phyloP scores from a whole-genome alignment of 768 basidiomycete genomes.

The Hygrocybe punicea region DNA sequence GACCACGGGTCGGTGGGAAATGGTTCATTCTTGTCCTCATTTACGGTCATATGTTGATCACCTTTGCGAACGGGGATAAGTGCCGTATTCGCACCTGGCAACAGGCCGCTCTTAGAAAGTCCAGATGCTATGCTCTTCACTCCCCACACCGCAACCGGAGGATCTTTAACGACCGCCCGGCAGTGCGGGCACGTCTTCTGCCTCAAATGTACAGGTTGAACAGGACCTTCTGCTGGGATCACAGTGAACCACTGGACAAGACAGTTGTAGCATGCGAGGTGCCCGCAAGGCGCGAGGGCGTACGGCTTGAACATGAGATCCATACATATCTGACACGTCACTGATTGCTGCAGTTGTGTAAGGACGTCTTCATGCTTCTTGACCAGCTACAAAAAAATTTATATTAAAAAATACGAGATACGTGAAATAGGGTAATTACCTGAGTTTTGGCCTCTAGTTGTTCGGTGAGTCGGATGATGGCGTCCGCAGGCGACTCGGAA shows the following conservation, averaged over 20 bases:
- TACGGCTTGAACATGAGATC: slow-evolving; percentile 72
- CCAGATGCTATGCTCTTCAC: slow-evolving; percentile 62
- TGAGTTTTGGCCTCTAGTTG: slow-evolving; percentile 41
- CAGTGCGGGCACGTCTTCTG: slow-evolving; percentile 74
- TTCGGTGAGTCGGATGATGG: slow-evolving; percentile 36
- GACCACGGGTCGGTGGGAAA: slow-evolving; percentile 7
- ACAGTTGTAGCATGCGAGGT: slow-evolving; percentile 66
- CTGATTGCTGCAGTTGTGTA: slow-evolving; percentile 54
- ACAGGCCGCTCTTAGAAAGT: slow-evolving; percentile 47
- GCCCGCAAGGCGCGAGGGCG: slow-evolving; percentile 72
- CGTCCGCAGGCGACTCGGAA: background rate
- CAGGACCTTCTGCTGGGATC: slow-evolving; percentile 25
- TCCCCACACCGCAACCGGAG: slow-evolving; percentile 69
- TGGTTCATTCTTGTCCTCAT: background rate
- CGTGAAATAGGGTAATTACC: slow-evolving; percentile 33
- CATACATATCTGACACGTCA: slow-evolving; percentile 78
- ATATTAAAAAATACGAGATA: background rate
- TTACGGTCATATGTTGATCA: background rate
- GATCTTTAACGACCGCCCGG: slow-evolving; percentile 53
- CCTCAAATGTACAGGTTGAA: slow-evolving; percentile 39
- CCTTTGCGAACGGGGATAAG: background rate
- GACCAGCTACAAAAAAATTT: slow-evolving; percentile 5
- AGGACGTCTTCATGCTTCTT: slow-evolving; percentile 51
- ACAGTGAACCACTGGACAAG: slow-evolving; percentile 75
- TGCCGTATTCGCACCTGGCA: background rate